Evolutionary conservation across 1,139 yeast genomes (phyloP), one percentile per base, ranked within the genome.

Genomic region (Pichia cactophila): DNA sequence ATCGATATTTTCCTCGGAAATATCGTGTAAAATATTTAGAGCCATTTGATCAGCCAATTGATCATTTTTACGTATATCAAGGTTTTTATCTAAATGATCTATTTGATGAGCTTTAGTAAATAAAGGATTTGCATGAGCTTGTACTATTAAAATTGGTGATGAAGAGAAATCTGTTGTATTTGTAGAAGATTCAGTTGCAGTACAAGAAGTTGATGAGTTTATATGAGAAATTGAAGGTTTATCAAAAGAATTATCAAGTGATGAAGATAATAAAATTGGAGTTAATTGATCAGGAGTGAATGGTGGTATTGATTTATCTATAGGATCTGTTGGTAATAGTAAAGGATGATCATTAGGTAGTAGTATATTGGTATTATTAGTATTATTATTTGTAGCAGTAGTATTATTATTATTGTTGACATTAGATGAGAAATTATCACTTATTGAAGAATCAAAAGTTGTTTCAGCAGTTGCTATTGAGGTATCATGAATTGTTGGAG

Each of bases 21-120:
- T 61, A 36, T 57, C 50, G 41, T 61, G 61, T 6, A 62, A 43
- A 12, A 62, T 62, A 43, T 60, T 60, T 12, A 62, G 42, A 10
- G 65, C 66, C 66, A 62, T 62, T 48, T 61, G 65, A 43, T 62
- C 65, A 16, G 66, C 66, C 42, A 62, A 50, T 40, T 54, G 52
- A 47, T 62, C 66, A 45, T 61, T 62, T 31, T 58, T 59, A n/a
- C 43, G 48, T 23, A 48, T 42, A 49, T 60, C 62, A 11, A 57
- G 44, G n/a, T 41, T 46, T 46, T 57, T 58, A 49, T 62, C 63
- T 17, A 58, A 54, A 51, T 62, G 65, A 48, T 62, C 65, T 9
- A 62, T 62, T 47, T 62, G 66, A 42, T 62, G 58, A 6, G 65
- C 51, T 46, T 57, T 58, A 8, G 52, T 57, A 45, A 62, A 62